Evolutionary conservation across 2,329 filamentous ascomycete genomes (phyloP), one percentile per base, ranked within the genome.

Genomic region (Bisporella sp.): DNA sequence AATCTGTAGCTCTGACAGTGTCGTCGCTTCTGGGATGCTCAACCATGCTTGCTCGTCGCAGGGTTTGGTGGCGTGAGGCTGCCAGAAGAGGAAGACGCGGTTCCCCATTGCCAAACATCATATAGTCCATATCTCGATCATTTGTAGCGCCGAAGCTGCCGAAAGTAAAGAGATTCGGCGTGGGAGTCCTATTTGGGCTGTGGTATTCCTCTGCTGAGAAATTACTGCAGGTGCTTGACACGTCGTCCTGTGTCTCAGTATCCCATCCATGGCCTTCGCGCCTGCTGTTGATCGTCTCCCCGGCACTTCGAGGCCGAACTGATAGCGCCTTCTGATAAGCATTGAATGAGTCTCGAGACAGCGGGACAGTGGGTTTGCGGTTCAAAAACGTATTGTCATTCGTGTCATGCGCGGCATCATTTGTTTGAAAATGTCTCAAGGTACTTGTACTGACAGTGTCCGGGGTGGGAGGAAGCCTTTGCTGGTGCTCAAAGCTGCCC

Each of bases 401-500:
- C 11, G 29, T 45, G 35, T 57, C n/a, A 13, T 45, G 43, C 13
- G 77, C 60, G 0, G 71, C 73, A 41, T 81, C 77, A 48, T 73
- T 71, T 0, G 77, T 79, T 54, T 78, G 71, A 52, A 72, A 75
- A 11, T 71, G 69, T 5, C 72, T 69, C 33, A 66, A 52, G 2
- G 62, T 66, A 39, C 54, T 61, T 5, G 62, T 66, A 47, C 60
- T 59, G 47, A 65, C 57, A 2, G 65, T 67, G 48, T 67, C 65
- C n/a, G 65, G 65, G 3, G 65, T 67, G 4, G 65, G 65, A 47
- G 65, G 65, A 11, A 67, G 54, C 5, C 49, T 48, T 9, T 60
- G 58, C 21, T 58, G 56, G 21, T 52, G 49, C 46, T 71, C 52
- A 58, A 68, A 65, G 69, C 72, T 54, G 65, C 65, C 5, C 67